Conservation (phyloP, 805 yeast genomes). For the Saccharomyces kudriavzevii region DNA sequence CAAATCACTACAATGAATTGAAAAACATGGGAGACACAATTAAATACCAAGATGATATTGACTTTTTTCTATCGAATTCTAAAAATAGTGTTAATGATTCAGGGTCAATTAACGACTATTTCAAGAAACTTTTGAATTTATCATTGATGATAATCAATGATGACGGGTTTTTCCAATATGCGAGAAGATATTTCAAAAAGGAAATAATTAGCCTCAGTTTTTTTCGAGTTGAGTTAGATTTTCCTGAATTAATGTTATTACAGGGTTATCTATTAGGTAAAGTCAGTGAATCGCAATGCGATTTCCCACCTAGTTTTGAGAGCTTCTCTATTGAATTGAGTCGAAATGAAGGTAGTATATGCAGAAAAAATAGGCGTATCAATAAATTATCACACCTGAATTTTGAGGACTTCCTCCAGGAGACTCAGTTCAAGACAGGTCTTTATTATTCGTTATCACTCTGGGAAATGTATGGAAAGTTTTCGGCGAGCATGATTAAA, state of each 20-base stretch:
- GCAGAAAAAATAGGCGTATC: slow-evolving; percentile 1
- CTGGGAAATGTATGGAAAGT: slow-evolving; percentile 1
- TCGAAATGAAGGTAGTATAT: neutral
- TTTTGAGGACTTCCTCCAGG: slow-evolving; percentile 17
- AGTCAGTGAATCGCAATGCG: slow-evolving; percentile 3
- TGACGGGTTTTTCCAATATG: slow-evolving; percentile 11
- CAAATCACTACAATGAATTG: slow-evolving; percentile 22
- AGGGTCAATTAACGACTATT: slow-evolving; percentile 2
- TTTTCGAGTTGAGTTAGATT: slow-evolving; percentile 2
- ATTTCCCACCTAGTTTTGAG: slow-evolving; percentile 4
- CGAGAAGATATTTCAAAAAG: slow-evolving; percentile 9
- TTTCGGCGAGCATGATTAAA: neutral
- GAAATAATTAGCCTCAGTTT: slow-evolving; percentile 21
- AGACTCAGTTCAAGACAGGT: slow-evolving; percentile 7
- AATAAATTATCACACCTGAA: slow-evolving; percentile 14
- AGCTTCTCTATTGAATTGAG: slow-evolving; percentile 2
- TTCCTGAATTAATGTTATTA: slow-evolving; percentile 9
- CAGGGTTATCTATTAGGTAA: slow-evolving; percentile 11
- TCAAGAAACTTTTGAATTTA: slow-evolving; percentile 17
- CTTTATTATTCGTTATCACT: slow-evolving; percentile 9
- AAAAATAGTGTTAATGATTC: neutral
- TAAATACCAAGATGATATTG: slow-evolving; percentile 31
- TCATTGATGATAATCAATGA: slow-evolving; percentile 15
- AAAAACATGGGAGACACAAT: slow-evolving; percentile 30
- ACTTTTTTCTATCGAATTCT: slow-evolving; percentile 25